Conservation (phyloP, 257 asterid genomes). For the Eustoma russellianum region DNA sequence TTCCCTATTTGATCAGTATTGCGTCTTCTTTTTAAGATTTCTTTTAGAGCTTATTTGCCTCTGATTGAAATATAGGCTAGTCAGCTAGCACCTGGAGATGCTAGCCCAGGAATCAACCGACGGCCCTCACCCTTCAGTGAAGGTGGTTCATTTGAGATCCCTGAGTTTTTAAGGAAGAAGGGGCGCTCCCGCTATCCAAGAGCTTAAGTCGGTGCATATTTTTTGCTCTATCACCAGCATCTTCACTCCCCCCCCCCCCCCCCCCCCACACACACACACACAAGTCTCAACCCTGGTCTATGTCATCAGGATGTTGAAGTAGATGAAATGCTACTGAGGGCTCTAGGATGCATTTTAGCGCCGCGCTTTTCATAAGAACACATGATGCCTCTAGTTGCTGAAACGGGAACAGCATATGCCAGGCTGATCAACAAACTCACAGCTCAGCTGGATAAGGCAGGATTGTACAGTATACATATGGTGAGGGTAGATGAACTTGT, state of each 20-base stretch:
- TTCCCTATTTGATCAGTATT: too few relatives aligned
- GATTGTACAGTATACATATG: conserved; percentile 15
- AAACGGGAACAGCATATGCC: background rate
- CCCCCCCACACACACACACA: too few relatives aligned
- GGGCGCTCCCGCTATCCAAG: conserved; percentile 80
- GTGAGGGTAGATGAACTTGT: conserved; percentile 13
- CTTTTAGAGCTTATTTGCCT: background rate
- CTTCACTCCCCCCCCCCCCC: too few relatives aligned
- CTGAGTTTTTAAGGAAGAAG: conserved; percentile 83
- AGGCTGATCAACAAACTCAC: background rate
- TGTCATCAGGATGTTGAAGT: conserved; percentile 24
- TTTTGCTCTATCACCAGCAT: background rate
- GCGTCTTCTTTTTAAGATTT: too few relatives aligned
- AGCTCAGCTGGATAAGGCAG: conserved; percentile 8
- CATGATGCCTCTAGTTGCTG: conserved; percentile 1
- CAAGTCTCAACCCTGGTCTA: too few relatives aligned
- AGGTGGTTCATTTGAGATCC: conserved; percentile 69
- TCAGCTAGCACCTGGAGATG: conserved; percentile 55
- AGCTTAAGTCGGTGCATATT: conserved; percentile 32
- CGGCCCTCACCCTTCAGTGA: conserved; percentile 67
- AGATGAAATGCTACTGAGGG: conserved; percentile 9
- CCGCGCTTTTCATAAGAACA: conserved; percentile 7
- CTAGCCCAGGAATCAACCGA: conserved; percentile 43
- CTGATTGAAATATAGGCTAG: conserved; percentile 36
- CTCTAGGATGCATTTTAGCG: background rate